phyloP scores from a whole-genome alignment of 2,329 filamentous ascomycete genomes.

The Microdochium paspali region DNA sequence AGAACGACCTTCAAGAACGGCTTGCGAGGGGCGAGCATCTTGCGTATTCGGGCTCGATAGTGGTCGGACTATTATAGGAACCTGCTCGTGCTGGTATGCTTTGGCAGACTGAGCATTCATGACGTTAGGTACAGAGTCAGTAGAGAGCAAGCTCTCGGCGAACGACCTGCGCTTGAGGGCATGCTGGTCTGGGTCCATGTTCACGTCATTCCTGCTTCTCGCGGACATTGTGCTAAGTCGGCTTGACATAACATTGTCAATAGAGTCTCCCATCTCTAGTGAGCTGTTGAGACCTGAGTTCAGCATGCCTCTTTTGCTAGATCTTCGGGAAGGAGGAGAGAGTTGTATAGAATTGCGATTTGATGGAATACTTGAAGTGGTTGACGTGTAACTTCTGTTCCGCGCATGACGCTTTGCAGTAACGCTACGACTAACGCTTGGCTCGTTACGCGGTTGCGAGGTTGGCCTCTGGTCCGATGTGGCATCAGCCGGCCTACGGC shows the following conservation, averaged over 20 bases:
- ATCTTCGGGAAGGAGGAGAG: neutral
- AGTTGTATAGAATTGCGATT: neutral
- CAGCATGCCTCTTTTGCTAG: neutral
- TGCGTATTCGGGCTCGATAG: neutral
- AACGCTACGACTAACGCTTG: neutral
- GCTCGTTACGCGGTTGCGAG: neutral
- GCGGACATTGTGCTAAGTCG: constrained; percentile 1
- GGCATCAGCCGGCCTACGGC: neutral
- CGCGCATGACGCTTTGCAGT: neutral
- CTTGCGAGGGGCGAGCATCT: neutral
- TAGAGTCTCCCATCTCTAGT: neutral
- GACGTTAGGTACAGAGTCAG: constrained; percentile 20
- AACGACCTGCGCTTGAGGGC: constrained; percentile 13
- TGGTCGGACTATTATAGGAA: constrained; percentile 16
- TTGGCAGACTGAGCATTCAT: constrained; percentile 21
- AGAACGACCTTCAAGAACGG: neutral
- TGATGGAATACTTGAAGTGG: neutral
- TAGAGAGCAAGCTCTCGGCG: constrained; percentile 22
- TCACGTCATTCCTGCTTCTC: constrained; percentile 2
- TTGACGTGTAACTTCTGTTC: neutral
- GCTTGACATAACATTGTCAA: neutral
- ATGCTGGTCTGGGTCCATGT: neutral
- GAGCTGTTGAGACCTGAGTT: neutral
- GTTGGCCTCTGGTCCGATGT: neutral
- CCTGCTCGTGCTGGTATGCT: constrained; percentile 12